Evolutionary conservation across 805 yeast species (phyloP).

Genomic region (Wilhelminamyces savonicus): DNA sequence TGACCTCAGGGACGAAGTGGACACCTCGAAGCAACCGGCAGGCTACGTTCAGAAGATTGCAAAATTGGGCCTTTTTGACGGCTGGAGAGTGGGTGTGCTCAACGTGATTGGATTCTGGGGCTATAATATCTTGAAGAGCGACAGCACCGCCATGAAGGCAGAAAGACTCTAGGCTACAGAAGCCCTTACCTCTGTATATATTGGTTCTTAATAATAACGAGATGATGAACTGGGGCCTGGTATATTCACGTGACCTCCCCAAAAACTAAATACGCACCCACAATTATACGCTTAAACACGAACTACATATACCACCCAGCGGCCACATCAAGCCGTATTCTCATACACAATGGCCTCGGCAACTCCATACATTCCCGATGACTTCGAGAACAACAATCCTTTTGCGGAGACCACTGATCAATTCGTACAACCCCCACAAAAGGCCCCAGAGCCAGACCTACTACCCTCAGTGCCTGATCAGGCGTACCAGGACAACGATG

Average conservation of each 20-base stretch:
- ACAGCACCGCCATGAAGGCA: conserved; percentile 23
- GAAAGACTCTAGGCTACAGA: conserved; percentile 12
- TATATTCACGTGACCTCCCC: too few species aligned
- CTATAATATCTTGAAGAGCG: conserved; percentile 48
- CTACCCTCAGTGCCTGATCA: not conserved
- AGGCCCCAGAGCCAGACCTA: not conserved
- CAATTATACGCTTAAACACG: too few species aligned
- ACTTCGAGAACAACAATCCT: conserved; percentile 39
- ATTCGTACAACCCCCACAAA: not conserved
- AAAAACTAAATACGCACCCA: too few species aligned
- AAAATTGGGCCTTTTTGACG: conserved; percentile 53
- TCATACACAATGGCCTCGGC: conserved; percentile 37
- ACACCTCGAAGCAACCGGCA: conserved; percentile 44
- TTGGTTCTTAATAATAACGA: too few species aligned
- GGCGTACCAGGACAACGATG: not conserved
- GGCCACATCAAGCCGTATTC: too few species aligned
- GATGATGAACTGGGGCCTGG: too few species aligned
- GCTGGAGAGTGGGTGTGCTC: conserved; percentile 84
- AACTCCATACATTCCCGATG: conserved; percentile 42
- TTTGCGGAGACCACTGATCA: conserved; percentile 18
- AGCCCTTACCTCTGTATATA: too few species aligned
- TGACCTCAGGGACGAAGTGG: conserved; percentile 1
- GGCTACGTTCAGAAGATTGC: conserved; percentile 30
- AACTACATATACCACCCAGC: too few species aligned
- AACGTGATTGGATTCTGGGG: conserved; percentile 85